Conservation (phyloP, 2,329 filamentous ascomycete species). For the Fusarium dlaminii region DNA sequence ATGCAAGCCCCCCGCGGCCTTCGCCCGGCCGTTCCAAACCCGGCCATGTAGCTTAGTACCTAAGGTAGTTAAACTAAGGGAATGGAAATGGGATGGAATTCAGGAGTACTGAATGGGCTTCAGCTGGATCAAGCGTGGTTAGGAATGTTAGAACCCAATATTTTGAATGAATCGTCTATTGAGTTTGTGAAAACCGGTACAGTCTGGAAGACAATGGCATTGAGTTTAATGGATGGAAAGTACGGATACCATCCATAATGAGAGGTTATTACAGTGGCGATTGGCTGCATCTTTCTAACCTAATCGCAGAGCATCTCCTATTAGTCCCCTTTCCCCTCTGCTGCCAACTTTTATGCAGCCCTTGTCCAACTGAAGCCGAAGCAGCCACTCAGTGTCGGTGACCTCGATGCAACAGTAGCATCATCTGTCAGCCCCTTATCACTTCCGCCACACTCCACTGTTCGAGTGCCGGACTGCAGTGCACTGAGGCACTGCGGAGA, state of each 20-base stretch:
- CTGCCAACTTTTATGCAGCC: slow-evolving; percentile 23
- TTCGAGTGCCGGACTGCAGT: slow-evolving; percentile 4
- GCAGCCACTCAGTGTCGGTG: slow-evolving; percentile 32
- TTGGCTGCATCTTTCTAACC: slow-evolving; percentile 25
- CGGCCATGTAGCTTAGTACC: background rate
- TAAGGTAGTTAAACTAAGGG: background rate
- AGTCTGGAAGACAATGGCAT: background rate
- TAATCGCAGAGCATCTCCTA: slow-evolving; percentile 15
- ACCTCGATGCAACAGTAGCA: slow-evolving; percentile 7
- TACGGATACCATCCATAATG: background rate
- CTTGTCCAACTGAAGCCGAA: slow-evolving; percentile 4
- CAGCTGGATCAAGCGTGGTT: background rate
- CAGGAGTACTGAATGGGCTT: slow-evolving; percentile 15
- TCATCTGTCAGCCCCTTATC: slow-evolving; percentile 19
- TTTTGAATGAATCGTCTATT: background rate
- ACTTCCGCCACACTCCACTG: slow-evolving; percentile 12
- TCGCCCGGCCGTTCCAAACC: slow-evolving; percentile 33
- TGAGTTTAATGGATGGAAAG: background rate
- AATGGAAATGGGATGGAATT: slow-evolving; percentile 15
- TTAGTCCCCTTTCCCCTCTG: slow-evolving; percentile 2
- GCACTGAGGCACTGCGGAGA: background rate
- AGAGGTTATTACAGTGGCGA: background rate
- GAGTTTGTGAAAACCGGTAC: background rate
- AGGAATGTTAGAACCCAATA: background rate
- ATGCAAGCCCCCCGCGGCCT: slow-evolving; percentile 29